Evolutionary conservation across 1,284 basidiomycete genomes (phyloP).

Genomic region (Boletus mariae): DNA sequence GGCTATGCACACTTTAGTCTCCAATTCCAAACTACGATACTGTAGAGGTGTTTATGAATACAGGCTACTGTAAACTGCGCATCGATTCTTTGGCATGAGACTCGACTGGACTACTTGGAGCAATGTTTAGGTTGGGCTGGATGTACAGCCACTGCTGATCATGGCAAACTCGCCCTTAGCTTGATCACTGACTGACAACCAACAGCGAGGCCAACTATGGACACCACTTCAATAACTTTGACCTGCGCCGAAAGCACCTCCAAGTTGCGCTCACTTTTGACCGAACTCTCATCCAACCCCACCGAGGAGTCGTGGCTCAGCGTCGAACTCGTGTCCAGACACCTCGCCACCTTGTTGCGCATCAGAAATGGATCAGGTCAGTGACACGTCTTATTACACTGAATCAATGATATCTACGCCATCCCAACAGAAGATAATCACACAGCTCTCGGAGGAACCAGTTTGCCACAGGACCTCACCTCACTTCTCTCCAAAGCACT

Average conservation of each 20-base stretch:
- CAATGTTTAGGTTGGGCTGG: not conserved
- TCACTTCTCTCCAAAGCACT: constrained; percentile 56
- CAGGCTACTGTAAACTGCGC: not conserved
- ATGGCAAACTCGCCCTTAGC: not conserved
- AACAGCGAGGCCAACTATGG: constrained; percentile 17
- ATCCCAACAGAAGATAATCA: constrained; percentile 58
- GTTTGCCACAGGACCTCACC: constrained; percentile 61
- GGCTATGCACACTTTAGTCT: constrained; percentile 10
- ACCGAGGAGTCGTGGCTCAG: constrained; percentile 46
- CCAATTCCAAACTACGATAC: not conserved
- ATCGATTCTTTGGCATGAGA: not conserved
- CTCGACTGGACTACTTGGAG: not conserved
- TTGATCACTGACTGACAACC: not conserved
- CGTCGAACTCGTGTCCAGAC: constrained; percentile 49
- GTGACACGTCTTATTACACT: constrained; percentile 13
- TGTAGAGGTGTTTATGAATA: not conserved
- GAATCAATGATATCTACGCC: constrained; percentile 13
- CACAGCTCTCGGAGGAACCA: constrained; percentile 59
- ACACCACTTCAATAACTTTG: constrained; percentile 11
- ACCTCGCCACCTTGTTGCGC: constrained; percentile 60
- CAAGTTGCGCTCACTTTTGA: constrained; percentile 31
- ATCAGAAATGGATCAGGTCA: constrained; percentile 47
- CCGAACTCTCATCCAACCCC: constrained; percentile 35
- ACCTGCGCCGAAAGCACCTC: constrained; percentile 29
- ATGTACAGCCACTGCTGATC: constrained; percentile 17